A percentile compares a stretch with the other conserved stretches of the same genome.
These are phyloP conservation scores for Sechiopsis laciniata DNA, from an alignment of 306 rosid species.

Conservation along the genomic window DNA sequence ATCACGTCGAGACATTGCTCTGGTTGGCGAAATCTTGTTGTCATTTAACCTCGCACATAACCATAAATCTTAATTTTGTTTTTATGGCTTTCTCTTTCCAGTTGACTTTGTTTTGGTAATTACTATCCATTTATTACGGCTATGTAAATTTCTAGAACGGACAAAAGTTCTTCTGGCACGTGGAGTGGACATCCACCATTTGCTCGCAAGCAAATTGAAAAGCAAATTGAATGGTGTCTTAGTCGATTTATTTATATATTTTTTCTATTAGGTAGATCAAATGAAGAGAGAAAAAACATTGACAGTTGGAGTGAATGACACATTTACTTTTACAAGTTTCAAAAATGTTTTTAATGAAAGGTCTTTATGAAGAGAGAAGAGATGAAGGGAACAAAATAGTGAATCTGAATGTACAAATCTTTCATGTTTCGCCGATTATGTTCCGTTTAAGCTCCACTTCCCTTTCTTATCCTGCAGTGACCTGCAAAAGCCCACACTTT, in stretches of 20 bases:
- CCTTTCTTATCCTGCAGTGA: conserved; percentile 24
- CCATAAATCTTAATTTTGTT: conserved; percentile 10
- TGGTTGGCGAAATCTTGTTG: no score
- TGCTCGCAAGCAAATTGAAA: conserved; percentile 3
- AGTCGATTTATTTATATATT: not conserved
- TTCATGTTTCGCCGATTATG: conserved; percentile 11
- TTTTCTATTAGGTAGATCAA: conserved; percentile 24
- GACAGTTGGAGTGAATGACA: conserved; percentile 23
- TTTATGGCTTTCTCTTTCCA: not conserved
- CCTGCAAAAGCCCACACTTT: conserved; percentile 29
- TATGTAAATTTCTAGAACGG: conserved; percentile 3
- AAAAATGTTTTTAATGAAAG: conserved; percentile 1
- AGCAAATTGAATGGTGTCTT: conserved; percentile 5
- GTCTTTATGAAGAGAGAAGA: conserved; percentile 11
- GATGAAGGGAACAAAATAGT: not conserved
- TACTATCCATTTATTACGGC: conserved; percentile 11
- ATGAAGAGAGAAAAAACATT: conserved; percentile 14
- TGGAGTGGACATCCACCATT: conserved; percentile 13
- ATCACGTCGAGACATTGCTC: no score
- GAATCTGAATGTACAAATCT: conserved; percentile 21
- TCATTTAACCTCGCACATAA: no score
- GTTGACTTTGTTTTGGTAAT: conserved; percentile 15
- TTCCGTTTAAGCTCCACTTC: conserved; percentile 16
- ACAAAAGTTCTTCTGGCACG: conserved; percentile 18
- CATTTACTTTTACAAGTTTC: conserved; percentile 9